Evolutionary conservation across 176 grass and related monocot genomes (phyloP).

Genomic region (Carex myosuroides): DNA sequence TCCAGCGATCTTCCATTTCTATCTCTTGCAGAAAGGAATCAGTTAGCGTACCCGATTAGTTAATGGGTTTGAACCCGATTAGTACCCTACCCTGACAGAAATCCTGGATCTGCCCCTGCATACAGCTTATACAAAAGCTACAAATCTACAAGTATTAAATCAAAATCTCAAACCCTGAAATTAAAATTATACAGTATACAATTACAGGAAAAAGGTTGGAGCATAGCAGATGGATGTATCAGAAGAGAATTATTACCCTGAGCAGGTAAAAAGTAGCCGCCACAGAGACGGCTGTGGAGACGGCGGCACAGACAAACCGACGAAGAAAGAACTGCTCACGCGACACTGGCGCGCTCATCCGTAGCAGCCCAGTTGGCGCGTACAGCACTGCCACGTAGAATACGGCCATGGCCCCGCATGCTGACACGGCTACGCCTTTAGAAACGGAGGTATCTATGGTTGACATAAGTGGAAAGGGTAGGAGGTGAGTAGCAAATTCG

Average conservation of each 20-base stretch:
- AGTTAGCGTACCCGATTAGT: too few relatives aligned
- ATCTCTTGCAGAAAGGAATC: too few relatives aligned
- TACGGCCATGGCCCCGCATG: constrained; percentile 38
- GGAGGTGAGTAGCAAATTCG: background rate
- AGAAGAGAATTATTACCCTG: constrained; percentile 10
- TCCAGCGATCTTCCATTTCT: too few relatives aligned
- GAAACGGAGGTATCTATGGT: background rate
- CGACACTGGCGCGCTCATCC: constrained; percentile 30
- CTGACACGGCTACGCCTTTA: constrained; percentile 10
- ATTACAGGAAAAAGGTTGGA: background rate
- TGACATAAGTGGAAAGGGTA: background rate
- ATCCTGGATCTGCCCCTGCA: too few relatives aligned
- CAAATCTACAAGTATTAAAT: background rate
- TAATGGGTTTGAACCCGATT: too few relatives aligned
- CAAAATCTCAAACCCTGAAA: background rate
- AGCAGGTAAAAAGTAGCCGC: constrained; percentile 20
- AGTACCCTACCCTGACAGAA: too few relatives aligned
- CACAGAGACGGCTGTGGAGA: constrained; percentile 31
- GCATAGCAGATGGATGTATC: background rate
- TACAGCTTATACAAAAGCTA: too few relatives aligned
- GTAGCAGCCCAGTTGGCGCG: constrained; percentile 33
- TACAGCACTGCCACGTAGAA: constrained; percentile 48
- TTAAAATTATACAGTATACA: background rate
- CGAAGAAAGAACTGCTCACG: constrained; percentile 28
- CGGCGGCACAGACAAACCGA: constrained; percentile 30